Base-by-base conservation (phyloP, 129 eudicot genomes). In the Tagetes erecta region DNA sequence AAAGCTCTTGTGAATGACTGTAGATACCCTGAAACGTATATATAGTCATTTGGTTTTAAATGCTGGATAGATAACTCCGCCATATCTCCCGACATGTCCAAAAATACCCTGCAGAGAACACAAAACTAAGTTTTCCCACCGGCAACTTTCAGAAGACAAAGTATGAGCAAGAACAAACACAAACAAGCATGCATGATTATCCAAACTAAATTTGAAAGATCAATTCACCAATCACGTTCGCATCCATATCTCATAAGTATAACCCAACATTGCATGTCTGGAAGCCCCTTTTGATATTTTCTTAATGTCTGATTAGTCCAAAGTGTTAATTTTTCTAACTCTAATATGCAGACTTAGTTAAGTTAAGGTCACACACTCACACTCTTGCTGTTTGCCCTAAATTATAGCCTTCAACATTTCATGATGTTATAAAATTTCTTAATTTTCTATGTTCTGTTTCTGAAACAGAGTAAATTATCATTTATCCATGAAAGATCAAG, bases 51-150 rank as follows among this genome's bases (percentile, higher is more conserved):
- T 37, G 57, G 84, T 80, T 87, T 89, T 52, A 93, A 76, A 90
- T 93, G 91, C 63, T 71, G 72, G 47, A 68, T 58, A 12, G 79
- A 78, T 71, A 81, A 58, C 72, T 89, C 82, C 6, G 95, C 98
- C 77, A 93, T 82, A 75, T 86, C 84, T 36, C 56, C 81, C 96
- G 92, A 78, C 88, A 93, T 87, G 55, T 79, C 34, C 80, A 93
- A 72, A 2, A 56, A 6, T 74, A 93, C 75, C 76, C 98, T 93
- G 92, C 79, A 50, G 31, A 76, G 3, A 56, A 77, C 57, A n/a
- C 37, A 67, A 50, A 42, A 69, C 27, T 5, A 74, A 73, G 57
- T 52, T 67, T 78, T 34, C 67, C 34, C 57, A 68, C 68, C 35
- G 51, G 8, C 50, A 39, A 76, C n/a, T 49, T 33, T 7, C 31